A percentile compares a stretch with the other conserved stretches of the same genome.
phyloP scores from a whole-genome alignment of 2,329 filamentous ascomycete genomes.

The Hypoxylon sp. region DNA sequence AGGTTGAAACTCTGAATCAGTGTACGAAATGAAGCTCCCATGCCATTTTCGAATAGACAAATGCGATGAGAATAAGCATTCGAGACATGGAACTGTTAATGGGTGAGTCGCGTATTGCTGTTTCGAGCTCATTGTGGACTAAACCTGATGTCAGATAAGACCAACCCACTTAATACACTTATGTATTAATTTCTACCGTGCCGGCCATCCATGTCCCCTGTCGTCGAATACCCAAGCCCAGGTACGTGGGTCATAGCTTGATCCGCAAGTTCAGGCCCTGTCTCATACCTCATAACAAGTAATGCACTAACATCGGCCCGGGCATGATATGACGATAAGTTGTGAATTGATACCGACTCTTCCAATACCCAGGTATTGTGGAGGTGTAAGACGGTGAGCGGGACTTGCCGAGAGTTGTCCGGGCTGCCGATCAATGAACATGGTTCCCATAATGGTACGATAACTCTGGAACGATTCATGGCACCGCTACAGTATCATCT shows the following conservation, averaged over 20 bases:
- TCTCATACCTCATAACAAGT: background rate
- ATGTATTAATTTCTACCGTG: constrained; percentile 12
- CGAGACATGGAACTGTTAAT: background rate
- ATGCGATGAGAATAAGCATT: background rate
- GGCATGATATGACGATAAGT: background rate
- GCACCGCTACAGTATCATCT: constrained; percentile 20
- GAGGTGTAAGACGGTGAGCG: background rate
- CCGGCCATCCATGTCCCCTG: constrained; percentile 12
- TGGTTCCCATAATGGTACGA: constrained; percentile 22
- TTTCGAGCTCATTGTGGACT: background rate
- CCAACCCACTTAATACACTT: background rate
- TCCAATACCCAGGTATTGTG: background rate
- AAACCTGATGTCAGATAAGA: background rate
- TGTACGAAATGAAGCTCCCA: background rate
- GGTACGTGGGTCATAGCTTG: background rate
- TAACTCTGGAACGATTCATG: constrained; percentile 4
- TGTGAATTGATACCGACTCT: background rate
- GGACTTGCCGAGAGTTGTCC: constrained; percentile 9
- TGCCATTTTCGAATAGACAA: background rate
- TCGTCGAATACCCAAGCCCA: constrained; percentile 4
- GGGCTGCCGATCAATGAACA: constrained; percentile 7
- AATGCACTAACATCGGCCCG: background rate
- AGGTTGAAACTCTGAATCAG: background rate
- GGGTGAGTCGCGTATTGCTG: background rate
- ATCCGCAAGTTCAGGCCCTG: background rate